Conservation (phyloP, 176 grass and related monocot genomes). For the Rhynchospora tenuis region DNA sequence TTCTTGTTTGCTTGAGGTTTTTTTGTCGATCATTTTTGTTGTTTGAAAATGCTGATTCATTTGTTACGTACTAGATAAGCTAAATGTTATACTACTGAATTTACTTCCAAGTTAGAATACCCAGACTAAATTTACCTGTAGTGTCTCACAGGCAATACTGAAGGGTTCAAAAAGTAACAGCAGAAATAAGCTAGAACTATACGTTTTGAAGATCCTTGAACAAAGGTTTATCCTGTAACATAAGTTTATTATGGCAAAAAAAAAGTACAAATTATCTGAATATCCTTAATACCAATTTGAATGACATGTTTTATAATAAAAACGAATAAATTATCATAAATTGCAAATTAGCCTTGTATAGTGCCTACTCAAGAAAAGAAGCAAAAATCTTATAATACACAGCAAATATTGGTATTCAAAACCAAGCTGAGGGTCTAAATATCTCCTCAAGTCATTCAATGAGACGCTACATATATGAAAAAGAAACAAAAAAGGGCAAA, state of each 20-base stretch:
- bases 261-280: constrained; percentile 27
- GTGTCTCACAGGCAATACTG: constrained; percentile 85
- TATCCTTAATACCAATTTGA: constrained; percentile 2
- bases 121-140: constrained; percentile 65
- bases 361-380: neutral
- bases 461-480: neutral
- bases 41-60: neutral
- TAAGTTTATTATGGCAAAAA: constrained; percentile 3
- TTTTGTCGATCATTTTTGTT: neutral
- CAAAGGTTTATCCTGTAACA: constrained; percentile 84
- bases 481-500: neutral
- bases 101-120: neutral
- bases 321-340: neutral
- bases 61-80: neutral
- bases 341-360: neutral
- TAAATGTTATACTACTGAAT: neutral
- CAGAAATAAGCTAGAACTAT: constrained; percentile 78
- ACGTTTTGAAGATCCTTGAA: constrained; percentile 56
- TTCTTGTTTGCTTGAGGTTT: neutral
- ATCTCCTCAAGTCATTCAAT: constrained; percentile 8
- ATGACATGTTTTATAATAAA: neutral
- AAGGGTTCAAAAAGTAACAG: constrained; percentile 93
- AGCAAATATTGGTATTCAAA: neutral
- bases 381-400: neutral
- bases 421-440: constrained; percentile 1